Base-by-base conservation (phyloP, 108 stramenopile species). In the Discostella pseudostelligera region DNA sequence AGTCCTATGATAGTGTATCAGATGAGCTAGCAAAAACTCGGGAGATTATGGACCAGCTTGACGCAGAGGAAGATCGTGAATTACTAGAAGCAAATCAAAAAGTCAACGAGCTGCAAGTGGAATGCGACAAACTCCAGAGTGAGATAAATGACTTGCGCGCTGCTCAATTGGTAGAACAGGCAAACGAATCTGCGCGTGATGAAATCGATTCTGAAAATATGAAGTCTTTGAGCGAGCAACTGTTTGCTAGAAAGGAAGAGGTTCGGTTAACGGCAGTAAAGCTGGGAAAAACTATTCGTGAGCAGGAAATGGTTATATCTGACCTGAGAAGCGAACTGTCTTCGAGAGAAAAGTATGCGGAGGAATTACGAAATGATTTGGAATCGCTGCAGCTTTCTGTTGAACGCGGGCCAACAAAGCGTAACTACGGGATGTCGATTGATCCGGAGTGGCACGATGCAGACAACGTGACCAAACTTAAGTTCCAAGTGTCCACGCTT, bases 151-250 rank as follows among this genome's bases (percentile, higher is more conserved):
- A 40, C 0, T 40, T 60, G 28, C 39, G 39, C 16, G 8, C 56
- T 14, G 29, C 12, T 32, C 17, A 25, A 21, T 40, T 20, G 53
- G 32, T 87, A 20, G 87, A 87, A 44, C 69, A 82, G 42, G 78
- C 83, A 45, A 70, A 69, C 56, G 32, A 65, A 49, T 37, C 17
- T 14, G 17, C 44, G 14, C 46, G 70, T 48, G 42, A 26, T 39
- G 16, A 68, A n/a, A 62, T 35, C 17, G 55, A 76, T 35, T 7
- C 39, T 8, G 71, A 76, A 32, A 45, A 70, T 16, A 45, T 79
- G 17, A 35, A 48, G 21, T 62, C 80, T 9, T 43, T 83, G 5
- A 71, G 69, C 11, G 56, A 71, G 43, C 70, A 82, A 55, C 72
- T 74, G 54, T 50, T 69, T 20, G 77, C 42, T 11, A 62, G 45